Conservation (phyloP, 148 eudicot species). For the Drosera capensis region DNA sequence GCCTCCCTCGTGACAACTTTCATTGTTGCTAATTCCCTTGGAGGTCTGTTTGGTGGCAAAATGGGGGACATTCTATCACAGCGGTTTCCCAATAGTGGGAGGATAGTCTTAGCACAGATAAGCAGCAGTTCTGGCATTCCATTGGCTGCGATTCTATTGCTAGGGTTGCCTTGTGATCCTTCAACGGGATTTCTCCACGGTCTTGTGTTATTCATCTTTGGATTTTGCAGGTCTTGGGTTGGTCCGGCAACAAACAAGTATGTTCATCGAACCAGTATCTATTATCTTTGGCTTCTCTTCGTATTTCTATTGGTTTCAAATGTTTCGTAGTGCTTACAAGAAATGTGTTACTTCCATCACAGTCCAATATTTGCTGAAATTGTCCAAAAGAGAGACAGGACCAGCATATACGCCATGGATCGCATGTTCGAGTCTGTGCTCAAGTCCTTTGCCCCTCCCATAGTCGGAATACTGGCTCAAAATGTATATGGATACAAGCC, state of each 20-base stretch:
- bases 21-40: slow-evolving; percentile 32
- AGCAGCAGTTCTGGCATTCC: slow-evolving; percentile 67
- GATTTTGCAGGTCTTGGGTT: slow-evolving; percentile 52
- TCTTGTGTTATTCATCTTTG: slow-evolving; percentile 44
- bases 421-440: slow-evolving; percentile 47
- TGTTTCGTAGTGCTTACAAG: neutral
- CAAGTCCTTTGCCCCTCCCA: slow-evolving; percentile 56
- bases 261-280: neutral
- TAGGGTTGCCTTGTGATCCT: slow-evolving; percentile 48
- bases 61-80: slow-evolving; percentile 52
- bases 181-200: slow-evolving; percentile 40
- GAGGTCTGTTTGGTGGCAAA: slow-evolving; percentile 62
- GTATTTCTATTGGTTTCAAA: neutral
- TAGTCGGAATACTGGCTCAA: slow-evolving; percentile 52
- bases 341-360: neutral
- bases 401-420: slow-evolving; percentile 68
- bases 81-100: slow-evolving; percentile 49
- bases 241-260: slow-evolving; percentile 73
- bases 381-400: slow-evolving; percentile 53
- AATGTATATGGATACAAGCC: slow-evolving; percentile 44
- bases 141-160: slow-evolving; percentile 25
- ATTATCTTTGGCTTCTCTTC: too few species aligned
- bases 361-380: slow-evolving; percentile 74
- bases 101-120: slow-evolving; percentile 64
- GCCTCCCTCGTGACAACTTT: slow-evolving; percentile 50